Base-by-base conservation (phyloP, 1,139 yeast genomes). In the Yamadazyma membranifaciens region DNA sequence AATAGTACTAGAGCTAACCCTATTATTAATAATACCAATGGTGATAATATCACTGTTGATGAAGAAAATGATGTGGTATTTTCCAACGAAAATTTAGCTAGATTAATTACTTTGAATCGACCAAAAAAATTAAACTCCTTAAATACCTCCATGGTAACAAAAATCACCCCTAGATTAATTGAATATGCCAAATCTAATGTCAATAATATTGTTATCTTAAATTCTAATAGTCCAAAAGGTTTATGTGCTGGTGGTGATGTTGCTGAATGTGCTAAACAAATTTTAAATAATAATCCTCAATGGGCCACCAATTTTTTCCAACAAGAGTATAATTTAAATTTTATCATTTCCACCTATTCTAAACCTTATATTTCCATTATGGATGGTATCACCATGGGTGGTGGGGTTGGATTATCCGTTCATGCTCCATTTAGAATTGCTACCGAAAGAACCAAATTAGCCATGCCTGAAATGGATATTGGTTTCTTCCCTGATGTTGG, bases 401-500 rank as follows among this genome's bases (percentile, higher is more conserved):
- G 98, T 40, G 98, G 98, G 52, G 96, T 88, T 33, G 98, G 98
- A 3, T 69, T 92, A 42, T 75, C 92, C 0, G 83, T 87, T 33
- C 98, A 94, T 63, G 86, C 91, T n/a, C 95, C 97, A 2, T 91
- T 91, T 72, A 79, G 98, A 58, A 72, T 92, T 37, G 95, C 94
- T 10, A 87, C 96, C 30, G 98, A 92, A 56, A 78, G 78, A 55
- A 91, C 98, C 14, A 76, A 83, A 57, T 78, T 91, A 65, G 96
- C 98, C 45, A 94, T 92, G 98, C 98, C 98, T 5, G 98, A 92
- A 63, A 85, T 94, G 75, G 92, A 87, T 54, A 92, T 94, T 60
- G 99, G 99, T 0, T 88, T 91, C 62, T 87, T 87, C 69, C 96
- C 96, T 9, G 99, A 92, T 60, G 98, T 92, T 9, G 98, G 98